Base-by-base conservation (phyloP, 1,284 basidiomycete species). In the Mycena sp. region DNA sequence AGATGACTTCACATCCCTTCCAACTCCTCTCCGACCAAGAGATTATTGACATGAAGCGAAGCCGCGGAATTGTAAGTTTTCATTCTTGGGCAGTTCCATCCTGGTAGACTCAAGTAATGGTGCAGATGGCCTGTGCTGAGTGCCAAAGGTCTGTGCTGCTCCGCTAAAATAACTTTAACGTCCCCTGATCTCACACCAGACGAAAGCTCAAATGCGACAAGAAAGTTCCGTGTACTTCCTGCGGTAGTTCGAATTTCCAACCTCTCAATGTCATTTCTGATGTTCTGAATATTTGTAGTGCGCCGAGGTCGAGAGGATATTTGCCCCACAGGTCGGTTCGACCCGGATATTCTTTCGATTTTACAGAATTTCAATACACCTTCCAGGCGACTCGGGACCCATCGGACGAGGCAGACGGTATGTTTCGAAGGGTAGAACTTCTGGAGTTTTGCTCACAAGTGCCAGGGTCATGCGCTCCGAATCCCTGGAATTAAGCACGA, bases 201-300 rank as follows among this genome's bases (percentile, higher is more conserved):
- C 56, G 56, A 9, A 63, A 63, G n/a, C 52, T 66, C 4, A 62
- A 63, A 35, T 66, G 64, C 52, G 51, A 66, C 60, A 63, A 66
- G 38, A 55, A 63, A 28, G 62, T 66, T 26, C 64, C 64, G 7
- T 66, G 64, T 30, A 37, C 40, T 30, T 62, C 64, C 7, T 66
- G 64, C 38, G 60, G 64, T 59, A 46, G 23, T n/a, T 32, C n/a
- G n/a, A 19, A 7, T 6, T 26, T 28, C 35, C 35, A 17, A 16
- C 6, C 10, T 16, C 19, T 16, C 4, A 7, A 14, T 35, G 38
- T 6, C 23, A 16, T 14, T n/a, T n/a, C 53, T 60, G 9, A 56
- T 19, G 1, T 17, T 12, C 1, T 28, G 9, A 23, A 11, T 45
- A 23, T n/a, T n/a, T n/a, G n/a, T n/a, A n/a, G 64, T 66, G 3